phyloP scores from a whole-genome alignment of 768 basidiomycete genomes.

The Rossbeevera mucosa region DNA sequence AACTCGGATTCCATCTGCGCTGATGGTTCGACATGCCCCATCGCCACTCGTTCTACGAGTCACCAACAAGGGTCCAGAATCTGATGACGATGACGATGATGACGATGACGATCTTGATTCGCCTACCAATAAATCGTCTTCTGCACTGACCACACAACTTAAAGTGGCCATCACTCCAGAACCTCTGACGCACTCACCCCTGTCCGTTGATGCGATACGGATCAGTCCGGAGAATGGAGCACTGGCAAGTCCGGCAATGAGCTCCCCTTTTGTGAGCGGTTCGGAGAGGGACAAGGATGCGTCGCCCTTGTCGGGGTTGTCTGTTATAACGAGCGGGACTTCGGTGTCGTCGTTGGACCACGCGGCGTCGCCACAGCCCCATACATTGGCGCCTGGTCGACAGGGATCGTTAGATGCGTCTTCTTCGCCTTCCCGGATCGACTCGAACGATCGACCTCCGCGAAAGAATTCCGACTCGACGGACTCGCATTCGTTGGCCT shows the following conservation, averaged over 20 bases:
- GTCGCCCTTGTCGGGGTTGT: slow-evolving; percentile 5
- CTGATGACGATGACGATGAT: not conserved
- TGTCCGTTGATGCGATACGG: not conserved
- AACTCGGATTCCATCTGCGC: slow-evolving; percentile 16
- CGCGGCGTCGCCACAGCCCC: slow-evolving; percentile 12
- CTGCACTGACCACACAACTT: slow-evolving; percentile 28
- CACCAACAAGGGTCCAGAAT: slow-evolving; percentile 4
- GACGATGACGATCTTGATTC: slow-evolving; percentile 2
- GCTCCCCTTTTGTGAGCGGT: slow-evolving; percentile 9
- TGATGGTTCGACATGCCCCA: slow-evolving; percentile 17
- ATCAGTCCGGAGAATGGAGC: not conserved
- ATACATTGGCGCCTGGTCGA: slow-evolving; percentile 8
- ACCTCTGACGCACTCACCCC: slow-evolving; percentile 6
- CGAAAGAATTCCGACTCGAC: slow-evolving; percentile 25
- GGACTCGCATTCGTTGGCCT: slow-evolving; percentile 35
- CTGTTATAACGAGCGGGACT: slow-evolving; percentile 1
- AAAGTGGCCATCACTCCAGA: slow-evolving; percentile 27
- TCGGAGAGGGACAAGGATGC: slow-evolving; percentile 20
- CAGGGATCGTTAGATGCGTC: slow-evolving; percentile 17
- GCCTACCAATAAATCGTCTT: slow-evolving; percentile 30
- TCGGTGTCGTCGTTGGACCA: slow-evolving; percentile 15
- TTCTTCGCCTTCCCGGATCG: slow-evolving; percentile 3
- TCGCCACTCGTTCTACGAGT: slow-evolving; percentile 17
- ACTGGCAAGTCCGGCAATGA: slow-evolving; percentile 9
- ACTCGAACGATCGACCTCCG: slow-evolving; percentile 18